Evolutionary conservation across 805 yeast genomes (phyloP).

Genomic region (Zygosaccharomyces lentus): DNA sequence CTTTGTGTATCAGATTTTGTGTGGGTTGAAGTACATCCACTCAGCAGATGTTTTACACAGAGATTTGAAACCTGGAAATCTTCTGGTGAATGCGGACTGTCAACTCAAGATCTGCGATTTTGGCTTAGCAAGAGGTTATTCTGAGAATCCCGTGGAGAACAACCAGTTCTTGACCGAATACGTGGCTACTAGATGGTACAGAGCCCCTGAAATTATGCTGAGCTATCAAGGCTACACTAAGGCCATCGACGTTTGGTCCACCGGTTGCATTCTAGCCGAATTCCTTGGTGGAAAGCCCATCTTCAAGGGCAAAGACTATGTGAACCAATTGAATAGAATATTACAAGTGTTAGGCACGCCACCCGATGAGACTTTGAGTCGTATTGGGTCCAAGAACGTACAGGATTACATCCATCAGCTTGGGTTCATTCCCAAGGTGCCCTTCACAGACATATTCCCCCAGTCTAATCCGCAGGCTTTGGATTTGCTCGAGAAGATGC

Average conservation of each 20-base stretch:
- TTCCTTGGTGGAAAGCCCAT: conserved; percentile 85
- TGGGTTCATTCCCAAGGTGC: conserved; percentile 76
- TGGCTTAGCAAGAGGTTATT: conserved; percentile 90
- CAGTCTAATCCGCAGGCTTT: conserved; percentile 82
- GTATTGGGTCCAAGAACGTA: conserved; percentile 82
- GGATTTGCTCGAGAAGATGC: conserved; percentile 71
- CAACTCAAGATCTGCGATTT: conserved; percentile 95
- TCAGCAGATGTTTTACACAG: conserved; percentile 90
- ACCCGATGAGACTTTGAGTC: conserved; percentile 57
- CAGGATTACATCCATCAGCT: conserved; percentile 85
- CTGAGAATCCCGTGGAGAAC: conserved; percentile 74
- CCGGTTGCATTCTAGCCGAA: conserved; percentile 95
- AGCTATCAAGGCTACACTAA: conserved; percentile 92
- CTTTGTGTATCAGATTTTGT: conserved; percentile 84
- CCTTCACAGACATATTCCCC: conserved; percentile 70
- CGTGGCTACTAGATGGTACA: conserved; percentile 97
- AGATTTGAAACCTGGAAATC: conserved; percentile 90
- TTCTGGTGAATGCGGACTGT: conserved; percentile 92
- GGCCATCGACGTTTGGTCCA: conserved; percentile 97
- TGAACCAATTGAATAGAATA: conserved; percentile 88
- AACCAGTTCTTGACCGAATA: conserved; percentile 96
- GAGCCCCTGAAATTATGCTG: conserved; percentile 97
- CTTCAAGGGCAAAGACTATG: conserved; percentile 93
- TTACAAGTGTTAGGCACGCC: conserved; percentile 91
- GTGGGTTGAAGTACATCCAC: conserved; percentile 87